Base-by-base conservation (phyloP, 768 basidiomycete species). In the Panus rudis region DNA sequence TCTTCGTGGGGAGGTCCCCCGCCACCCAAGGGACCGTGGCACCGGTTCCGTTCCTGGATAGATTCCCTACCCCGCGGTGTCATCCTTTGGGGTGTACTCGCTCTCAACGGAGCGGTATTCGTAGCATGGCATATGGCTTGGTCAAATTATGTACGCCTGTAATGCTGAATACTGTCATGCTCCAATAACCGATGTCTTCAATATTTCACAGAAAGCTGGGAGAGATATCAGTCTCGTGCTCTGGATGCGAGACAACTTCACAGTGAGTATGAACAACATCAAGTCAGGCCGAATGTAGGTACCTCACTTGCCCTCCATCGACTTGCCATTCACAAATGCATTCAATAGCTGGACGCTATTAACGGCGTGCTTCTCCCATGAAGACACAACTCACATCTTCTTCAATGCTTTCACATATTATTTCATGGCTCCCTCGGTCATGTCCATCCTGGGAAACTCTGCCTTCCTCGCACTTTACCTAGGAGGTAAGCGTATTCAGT, bases 321-420 rank as follows among this genome's bases (percentile, higher is more conserved):
- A 13, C 7, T 22, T 22, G 16, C 22, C 20, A 14, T 21, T 27
- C 17, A 27, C 13, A 25, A 13, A n/a, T 19, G 2, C 34, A 27
- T 11, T 16, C 41, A 27, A 12, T 42, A 91, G 88, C 56, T 90
- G 85, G 84, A 87, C 84, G 0, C 64, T 79, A 20, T 50, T 88
- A 8, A 84, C 87, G 0, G 66, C 75, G 14, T 71, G 69, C 46
- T 91, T 92, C 66, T 86, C 85, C 4, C 86, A 90, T 53, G 60
- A 70, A 50, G 68, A 72, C 22, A 28, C 69, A n/a, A 49, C 57
- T 1, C 87, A 90, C 54, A 72, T 84, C 3, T 49, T 86, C n/a
- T 70, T 87, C 59, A 90, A 90, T 54, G 78, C 76, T n/a, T 72
- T 87, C 55, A 79, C 82, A 0, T 86, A 78, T 62, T 87, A 71